Evolutionary conservation across 2,329 filamentous ascomycete genomes (phyloP), one percentile per base, ranked within the genome.

Genomic region (Curvularia spicifera): DNA sequence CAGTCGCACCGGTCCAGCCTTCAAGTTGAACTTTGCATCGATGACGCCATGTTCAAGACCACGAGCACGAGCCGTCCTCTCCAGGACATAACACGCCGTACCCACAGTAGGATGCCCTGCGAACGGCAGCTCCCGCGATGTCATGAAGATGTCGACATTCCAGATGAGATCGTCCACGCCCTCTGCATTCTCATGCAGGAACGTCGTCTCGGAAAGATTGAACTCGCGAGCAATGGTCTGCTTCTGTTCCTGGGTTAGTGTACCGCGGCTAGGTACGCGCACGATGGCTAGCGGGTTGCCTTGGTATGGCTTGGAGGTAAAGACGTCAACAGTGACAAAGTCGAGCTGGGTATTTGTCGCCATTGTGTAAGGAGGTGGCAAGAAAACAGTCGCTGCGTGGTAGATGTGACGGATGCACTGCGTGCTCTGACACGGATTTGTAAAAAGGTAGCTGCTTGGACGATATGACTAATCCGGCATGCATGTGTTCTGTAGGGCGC

Each of bases 221-320:
- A 86, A 87, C 62, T 87, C 85, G 31, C 76, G 72, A 5, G 84
- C 83, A 55, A 87, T 81, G 44, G 66, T 70, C 67, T 85, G 84
- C 67, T 86, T 84, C 60, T 82, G 78, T 35, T 74, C 72, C 53
- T 84, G 83, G 10, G 75, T 79, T 45, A 81, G 60, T 6, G 55
- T 50, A 22, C 66, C 61, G 37, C 70, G 62, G 44, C 68, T 60
- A 4, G 79, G 78, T 12, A 86, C 73, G 40, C 78, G 76, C 59
- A 86, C 79, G n/a, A 87, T 78, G n/a, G 80, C 84, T 1, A 87
- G 76, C 2, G 82, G 84, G 60, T 87, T 86, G 43, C 84, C 84
- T 44, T 68, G 64, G 67, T 80, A 84, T 43, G 72, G 76, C n/a
- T 73, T 76, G 3, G 72, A 65, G 4, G 82, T 83, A 71, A 84